These are phyloP conservation scores for Phytophthora ramorum DNA, from an alignment of 352 stramenopile genomes.

Conservation along the genomic window DNA sequence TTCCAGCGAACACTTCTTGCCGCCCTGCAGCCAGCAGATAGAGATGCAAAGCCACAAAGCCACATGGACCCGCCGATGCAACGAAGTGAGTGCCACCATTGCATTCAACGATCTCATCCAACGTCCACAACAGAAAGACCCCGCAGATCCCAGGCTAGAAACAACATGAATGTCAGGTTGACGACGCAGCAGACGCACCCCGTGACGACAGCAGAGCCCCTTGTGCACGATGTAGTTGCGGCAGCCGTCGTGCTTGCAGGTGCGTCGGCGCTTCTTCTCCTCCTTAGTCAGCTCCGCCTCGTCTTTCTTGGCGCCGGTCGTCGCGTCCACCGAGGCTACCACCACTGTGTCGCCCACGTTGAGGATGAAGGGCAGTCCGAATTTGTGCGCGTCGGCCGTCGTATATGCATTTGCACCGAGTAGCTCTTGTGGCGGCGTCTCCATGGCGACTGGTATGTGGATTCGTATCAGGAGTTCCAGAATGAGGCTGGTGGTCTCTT, in stretches of 20 bases:
- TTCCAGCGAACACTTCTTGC: slow-evolving; percentile 52
- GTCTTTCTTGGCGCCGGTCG: neutral
- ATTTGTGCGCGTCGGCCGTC: slow-evolving; percentile 20
- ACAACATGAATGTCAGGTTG: neutral
- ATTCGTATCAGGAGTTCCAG: neutral
- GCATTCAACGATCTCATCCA: neutral
- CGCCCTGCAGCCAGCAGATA: slow-evolving; percentile 39
- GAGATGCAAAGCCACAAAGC: too few species aligned
- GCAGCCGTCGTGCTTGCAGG: slow-evolving; percentile 49
- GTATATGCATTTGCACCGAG: neutral
- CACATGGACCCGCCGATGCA: neutral
- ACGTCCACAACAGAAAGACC: neutral
- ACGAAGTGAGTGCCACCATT: neutral
- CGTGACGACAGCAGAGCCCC: slow-evolving; percentile 54
- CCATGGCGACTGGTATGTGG: neutral
- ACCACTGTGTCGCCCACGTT: too few species aligned
- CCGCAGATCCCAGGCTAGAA: neutral
- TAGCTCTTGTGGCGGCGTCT: neutral
- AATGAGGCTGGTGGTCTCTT: neutral
- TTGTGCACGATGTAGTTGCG: slow-evolving; percentile 58
- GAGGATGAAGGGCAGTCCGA: slow-evolving; percentile 36
- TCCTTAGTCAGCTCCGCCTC: slow-evolving; percentile 26
- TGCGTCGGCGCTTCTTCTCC: slow-evolving; percentile 47
- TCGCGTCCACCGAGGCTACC: too few species aligned
- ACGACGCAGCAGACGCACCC: slow-evolving; percentile 14